Evolutionary conservation across 441 rosid genomes (phyloP).

Genomic region (Populus tomentosa): DNA sequence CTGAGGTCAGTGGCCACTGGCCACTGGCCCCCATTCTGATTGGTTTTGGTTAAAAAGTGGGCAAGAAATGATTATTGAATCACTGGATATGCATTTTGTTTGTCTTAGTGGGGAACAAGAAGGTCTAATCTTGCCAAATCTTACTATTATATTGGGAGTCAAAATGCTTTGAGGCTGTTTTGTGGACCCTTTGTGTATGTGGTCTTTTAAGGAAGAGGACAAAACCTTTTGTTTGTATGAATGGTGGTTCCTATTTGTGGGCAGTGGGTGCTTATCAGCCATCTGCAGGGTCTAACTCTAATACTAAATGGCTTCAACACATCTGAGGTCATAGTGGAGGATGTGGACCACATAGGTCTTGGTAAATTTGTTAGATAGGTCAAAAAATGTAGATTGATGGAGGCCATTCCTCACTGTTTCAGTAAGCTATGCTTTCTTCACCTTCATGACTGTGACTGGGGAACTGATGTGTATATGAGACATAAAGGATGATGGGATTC

Average conservation of each 20-base stretch:
- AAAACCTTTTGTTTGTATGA: conserved; percentile 9
- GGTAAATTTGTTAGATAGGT: conserved; percentile 5
- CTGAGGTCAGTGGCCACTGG: neutral
- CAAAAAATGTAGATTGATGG: conserved; percentile 17
- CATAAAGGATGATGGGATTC: neutral
- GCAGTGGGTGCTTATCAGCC: conserved; percentile 13
- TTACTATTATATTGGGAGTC: neutral
- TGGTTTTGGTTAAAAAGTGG: conserved; percentile 23
- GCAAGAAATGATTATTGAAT: conserved; percentile 27
- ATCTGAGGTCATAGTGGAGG: conserved; percentile 10
- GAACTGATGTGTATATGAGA: neutral
- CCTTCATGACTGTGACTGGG: neutral
- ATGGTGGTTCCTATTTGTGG: conserved; percentile 16
- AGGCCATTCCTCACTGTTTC: neutral
- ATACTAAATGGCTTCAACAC: neutral
- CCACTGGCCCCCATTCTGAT: conserved; percentile 14
- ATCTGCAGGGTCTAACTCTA: conserved; percentile 34
- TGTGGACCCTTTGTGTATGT: neutral
- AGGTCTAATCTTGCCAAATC: conserved; percentile 10
- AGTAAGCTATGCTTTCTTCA: neutral
- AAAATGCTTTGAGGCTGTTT: conserved; percentile 8
- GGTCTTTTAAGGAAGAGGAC: conserved; percentile 11
- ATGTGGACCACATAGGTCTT: conserved; percentile 16
- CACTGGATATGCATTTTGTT: conserved; percentile 17
- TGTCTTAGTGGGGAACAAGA: conserved; percentile 26